Conservation (phyloP, 352 stramenopile genomes). For the Lagenidium sp. region DNA sequence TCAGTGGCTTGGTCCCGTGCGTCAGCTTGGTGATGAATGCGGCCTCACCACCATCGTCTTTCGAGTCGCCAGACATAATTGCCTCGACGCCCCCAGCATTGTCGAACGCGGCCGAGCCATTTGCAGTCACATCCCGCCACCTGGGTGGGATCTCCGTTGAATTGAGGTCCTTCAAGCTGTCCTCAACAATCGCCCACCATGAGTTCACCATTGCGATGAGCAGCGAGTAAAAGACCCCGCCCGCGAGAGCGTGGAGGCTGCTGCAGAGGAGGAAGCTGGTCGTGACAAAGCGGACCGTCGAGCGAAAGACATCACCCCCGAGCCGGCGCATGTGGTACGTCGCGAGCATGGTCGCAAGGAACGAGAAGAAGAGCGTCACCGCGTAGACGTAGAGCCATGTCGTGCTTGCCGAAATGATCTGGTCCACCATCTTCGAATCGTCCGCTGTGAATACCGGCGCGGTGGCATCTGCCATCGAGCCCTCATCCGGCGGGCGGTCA, state of each 20-base stretch:
- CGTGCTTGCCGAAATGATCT: conserved; percentile 14
- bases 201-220: conserved; percentile 36
- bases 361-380: conserved; percentile 41
- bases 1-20: conserved; percentile 28
- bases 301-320: conserved; percentile 53
- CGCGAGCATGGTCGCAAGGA: conserved; percentile 35
- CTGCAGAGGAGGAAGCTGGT: conserved; percentile 48
- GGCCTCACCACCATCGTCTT: conserved; percentile 39
- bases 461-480: neutral
- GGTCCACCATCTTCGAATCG: neutral
- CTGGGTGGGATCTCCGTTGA: neutral
- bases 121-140: neutral
- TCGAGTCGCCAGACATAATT: conserved; percentile 29
- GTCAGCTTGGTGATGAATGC: conserved; percentile 56
- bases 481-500: no score
- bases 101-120: conserved; percentile 11
- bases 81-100: conserved; percentile 13
- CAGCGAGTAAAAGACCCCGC: conserved; percentile 45
- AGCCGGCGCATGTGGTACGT: conserved; percentile 56
- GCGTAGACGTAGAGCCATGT: conserved; percentile 63
- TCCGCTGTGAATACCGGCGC: no score
- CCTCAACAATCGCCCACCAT: no score
- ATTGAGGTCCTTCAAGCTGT: neutral
- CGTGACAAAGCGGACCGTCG: conserved; percentile 67
- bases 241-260: conserved; percentile 34